Conservation (phyloP, 139 green algal species). For the Edaphochlamys debaryana region DNA sequence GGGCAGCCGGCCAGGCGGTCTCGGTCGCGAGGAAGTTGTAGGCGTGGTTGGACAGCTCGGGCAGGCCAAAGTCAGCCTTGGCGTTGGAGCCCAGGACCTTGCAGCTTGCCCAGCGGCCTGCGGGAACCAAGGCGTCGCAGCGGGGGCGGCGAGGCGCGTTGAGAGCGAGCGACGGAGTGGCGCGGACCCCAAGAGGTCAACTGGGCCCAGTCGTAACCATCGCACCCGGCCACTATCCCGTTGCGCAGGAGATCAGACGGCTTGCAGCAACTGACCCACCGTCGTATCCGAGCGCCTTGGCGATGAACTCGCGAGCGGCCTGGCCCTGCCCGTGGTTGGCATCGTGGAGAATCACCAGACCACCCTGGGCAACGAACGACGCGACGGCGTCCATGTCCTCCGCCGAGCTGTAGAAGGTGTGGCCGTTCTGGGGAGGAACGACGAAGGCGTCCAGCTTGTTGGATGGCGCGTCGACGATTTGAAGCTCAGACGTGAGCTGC, state of each 20-base stretch:
- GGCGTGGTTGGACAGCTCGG: background rate
- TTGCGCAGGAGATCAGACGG: too few relatives aligned
- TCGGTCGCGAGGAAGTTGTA: background rate
- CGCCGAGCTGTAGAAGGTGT: background rate
- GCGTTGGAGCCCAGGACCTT: background rate
- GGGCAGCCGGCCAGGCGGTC: constrained; percentile 5
- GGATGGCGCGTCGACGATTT: too few relatives aligned
- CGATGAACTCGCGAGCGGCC: background rate
- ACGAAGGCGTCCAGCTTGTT: background rate
- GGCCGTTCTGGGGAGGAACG: background rate
- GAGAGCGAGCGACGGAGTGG: background rate
- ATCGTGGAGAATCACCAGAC: background rate
- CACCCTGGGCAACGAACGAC: background rate
- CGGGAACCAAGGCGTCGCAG: background rate
- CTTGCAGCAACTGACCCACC: background rate
- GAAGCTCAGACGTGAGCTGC: background rate
- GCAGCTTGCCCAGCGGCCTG: constrained; percentile 22
- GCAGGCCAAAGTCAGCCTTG: background rate
- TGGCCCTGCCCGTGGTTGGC: background rate
- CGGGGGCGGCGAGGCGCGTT: too few relatives aligned
- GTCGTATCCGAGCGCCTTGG: background rate
- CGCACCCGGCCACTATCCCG: too few relatives aligned
- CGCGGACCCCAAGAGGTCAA: background rate
- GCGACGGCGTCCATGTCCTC: background rate
- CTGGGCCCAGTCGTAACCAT: background rate